Evolutionary conservation across 2,329 filamentous ascomycete species (phyloP), one percentile per base, ranked within the genome.

Genomic region (Botrytis elliptica): DNA sequence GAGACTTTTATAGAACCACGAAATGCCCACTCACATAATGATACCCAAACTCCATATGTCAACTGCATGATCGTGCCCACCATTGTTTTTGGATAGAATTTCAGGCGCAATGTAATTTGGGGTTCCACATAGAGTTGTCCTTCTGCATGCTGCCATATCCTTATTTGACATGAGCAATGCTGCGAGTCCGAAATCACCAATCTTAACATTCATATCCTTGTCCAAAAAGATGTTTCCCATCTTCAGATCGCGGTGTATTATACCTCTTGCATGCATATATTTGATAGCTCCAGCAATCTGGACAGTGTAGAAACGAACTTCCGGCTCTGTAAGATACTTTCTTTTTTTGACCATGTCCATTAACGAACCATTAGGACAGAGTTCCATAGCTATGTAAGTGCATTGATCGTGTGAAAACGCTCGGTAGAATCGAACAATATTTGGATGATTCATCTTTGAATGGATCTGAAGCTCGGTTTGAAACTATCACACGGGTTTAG

Each of bases 31-130:
- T 85, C 85, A 95, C 91, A 97, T 94, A 81, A 99, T 99, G 77
- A 99, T 96, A 33, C 97, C 96, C 81, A 99, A 87, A 63, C 95
- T 97, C 97, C 97, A 99, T 73, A 99, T 93, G 81, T 99, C 96
- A 5, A 99, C 96, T 86, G 97, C 97, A 81, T 98, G 95, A 77
- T 97, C 96, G 81, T 99, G 96, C 0, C 96, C 96, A 79, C 95
- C 94, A 81, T 93, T 96, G 49, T 92, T 93, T 85, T 96, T 97
- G 80, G 97, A 93, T 70, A 99, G 84, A 75, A 99, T 97, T 81
- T 99, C 96, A 0, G 96, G 96, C 0, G 96, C 96, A 78, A 99
- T 97, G 82, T 99, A 99, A 83, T 99, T 99, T 2, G 96, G 96
- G 7, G 96, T 99, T 74, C 96, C 96, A 79, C 96, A 99, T 74